phyloP scores from a whole-genome alignment of 371 early-diverging fungal species.

The Mortierella sp. region DNA sequence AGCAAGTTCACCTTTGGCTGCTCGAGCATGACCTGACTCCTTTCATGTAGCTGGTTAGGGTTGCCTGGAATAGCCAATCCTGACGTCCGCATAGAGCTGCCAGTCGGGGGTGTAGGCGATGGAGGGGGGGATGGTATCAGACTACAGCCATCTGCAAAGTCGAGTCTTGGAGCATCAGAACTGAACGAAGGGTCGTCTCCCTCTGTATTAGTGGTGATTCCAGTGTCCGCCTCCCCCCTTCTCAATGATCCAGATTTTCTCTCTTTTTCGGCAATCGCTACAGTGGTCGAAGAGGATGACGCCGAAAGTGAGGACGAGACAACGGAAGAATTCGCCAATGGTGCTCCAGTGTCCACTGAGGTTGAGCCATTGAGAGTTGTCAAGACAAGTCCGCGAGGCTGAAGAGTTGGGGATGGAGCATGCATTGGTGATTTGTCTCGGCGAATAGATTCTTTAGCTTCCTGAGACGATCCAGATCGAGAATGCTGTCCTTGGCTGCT shows the following conservation, averaged over 20 bases:
- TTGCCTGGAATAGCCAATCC: slow-evolving; percentile 5
- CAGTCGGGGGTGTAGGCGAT: slow-evolving; percentile 21
- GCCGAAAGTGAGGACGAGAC: slow-evolving; percentile 31
- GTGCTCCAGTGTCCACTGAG: background rate
- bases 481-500: slow-evolving; percentile 11
- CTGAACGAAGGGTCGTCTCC: slow-evolving; percentile 13
- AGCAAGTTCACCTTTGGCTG: slow-evolving; percentile 33
- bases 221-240: background rate
- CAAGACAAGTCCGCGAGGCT: slow-evolving; percentile 1
- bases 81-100: background rate
- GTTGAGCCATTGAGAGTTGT: background rate
- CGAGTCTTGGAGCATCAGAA: slow-evolving; percentile 21
- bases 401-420: slow-evolving; percentile 2
- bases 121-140: slow-evolving; percentile 53
- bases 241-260: background rate
- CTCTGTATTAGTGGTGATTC: background rate
- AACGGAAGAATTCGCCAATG: background rate
- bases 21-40: slow-evolving; percentile 15
- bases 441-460: slow-evolving; percentile 5
- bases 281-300: slow-evolving; percentile 22
- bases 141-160: slow-evolving; percentile 47
- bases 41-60: background rate
- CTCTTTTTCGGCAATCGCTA: slow-evolving; percentile 1
- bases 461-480: slow-evolving; percentile 17
- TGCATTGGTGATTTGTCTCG: background rate